Evolutionary conservation across 345 rosid genomes (phyloP), one percentile per base, ranked within the genome.

Genomic region (Rhodamnia argentea): DNA sequence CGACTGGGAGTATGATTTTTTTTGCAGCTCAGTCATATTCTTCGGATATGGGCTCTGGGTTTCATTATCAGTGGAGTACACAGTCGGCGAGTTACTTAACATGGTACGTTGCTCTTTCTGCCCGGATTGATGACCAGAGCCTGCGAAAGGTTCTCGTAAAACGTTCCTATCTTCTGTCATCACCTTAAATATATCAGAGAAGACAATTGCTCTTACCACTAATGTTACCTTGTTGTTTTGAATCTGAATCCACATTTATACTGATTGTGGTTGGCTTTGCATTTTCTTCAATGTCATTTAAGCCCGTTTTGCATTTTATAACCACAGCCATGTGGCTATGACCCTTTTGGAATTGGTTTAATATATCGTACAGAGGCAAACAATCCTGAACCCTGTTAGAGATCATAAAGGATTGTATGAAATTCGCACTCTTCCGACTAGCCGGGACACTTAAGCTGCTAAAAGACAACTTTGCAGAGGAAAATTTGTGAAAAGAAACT

Each of bases 361-460:
- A 84, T 78, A 96, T 94, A 59, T 95, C 95, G 91, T 95, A 95
- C 13, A 96, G 94, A 78, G 98, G 99, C 84, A 93, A 85, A 42
- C 84, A 88, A 53, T 89, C 91, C 86, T 88, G 87, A 8, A 95
- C 95, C 94, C 98, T 96, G 89, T 57, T 56, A 76, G 27, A 82
- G 56, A 47, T 32, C 20, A 32, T 70, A 18, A 75, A 85, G 16
- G 13, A 64, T 1, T 8, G 23, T 10, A 27, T 20, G 53, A 50
- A 87, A 23, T 85, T 54, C 44, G 84, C 86, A 78, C 26, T 64
- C 78, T 32, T 64, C 44, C 22, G 44, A 32, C 18, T 64, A 40
- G 40, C 44, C 47, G 3, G 59, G 78, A 32, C 40, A 76, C 27
- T 70, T 70, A 8, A 32, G 47, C 78, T 18, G 78, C 47, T 18